These are phyloP conservation scores for Yarrowia phangngaensis DNA, from an alignment of 805 yeast species.

Conservation along the genomic window DNA sequence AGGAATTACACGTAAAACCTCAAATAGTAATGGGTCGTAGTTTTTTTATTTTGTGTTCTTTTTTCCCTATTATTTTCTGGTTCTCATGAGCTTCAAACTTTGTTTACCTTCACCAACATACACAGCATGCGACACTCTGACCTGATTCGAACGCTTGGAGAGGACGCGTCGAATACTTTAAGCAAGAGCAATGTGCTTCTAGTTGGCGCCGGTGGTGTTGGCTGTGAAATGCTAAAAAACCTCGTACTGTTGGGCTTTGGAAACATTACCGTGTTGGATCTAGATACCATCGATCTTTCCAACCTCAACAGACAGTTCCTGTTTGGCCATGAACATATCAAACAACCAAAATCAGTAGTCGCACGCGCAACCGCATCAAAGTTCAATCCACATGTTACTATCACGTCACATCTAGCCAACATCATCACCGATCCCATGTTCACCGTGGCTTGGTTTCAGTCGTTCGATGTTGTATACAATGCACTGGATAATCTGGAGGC, in stretches of 20 bases:
- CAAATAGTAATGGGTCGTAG: no score
- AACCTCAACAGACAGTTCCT: constrained; percentile 91
- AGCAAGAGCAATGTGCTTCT: constrained; percentile 50
- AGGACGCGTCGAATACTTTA: neutral
- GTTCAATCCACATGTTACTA: constrained; percentile 63
- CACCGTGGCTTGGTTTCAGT: constrained; percentile 70
- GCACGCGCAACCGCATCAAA: constrained; percentile 76
- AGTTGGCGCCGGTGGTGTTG: constrained; percentile 94
- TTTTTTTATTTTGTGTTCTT: no score
- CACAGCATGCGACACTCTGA: neutral
- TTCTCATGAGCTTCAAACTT: no score
- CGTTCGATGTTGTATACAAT: constrained; percentile 77
- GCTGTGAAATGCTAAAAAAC: constrained; percentile 84
- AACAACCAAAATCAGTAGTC: constrained; percentile 78
- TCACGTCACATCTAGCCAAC: constrained; percentile 80
- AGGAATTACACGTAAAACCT: no score
- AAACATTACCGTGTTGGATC: constrained; percentile 79
- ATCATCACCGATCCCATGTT: constrained; percentile 73
- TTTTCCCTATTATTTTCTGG: no score
- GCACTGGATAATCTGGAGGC: constrained; percentile 95
- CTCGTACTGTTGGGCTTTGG: constrained; percentile 75
- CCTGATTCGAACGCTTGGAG: constrained; percentile 3
- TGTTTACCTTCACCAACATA: neutral
- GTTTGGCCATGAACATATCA: constrained; percentile 84
- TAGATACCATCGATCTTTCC: constrained; percentile 90